A percentile compares a stretch with the other conserved stretches of the same genome.
Evolutionary conservation across 257 asterid genomes (phyloP).

Genomic region (Verbascum thapsus): DNA sequence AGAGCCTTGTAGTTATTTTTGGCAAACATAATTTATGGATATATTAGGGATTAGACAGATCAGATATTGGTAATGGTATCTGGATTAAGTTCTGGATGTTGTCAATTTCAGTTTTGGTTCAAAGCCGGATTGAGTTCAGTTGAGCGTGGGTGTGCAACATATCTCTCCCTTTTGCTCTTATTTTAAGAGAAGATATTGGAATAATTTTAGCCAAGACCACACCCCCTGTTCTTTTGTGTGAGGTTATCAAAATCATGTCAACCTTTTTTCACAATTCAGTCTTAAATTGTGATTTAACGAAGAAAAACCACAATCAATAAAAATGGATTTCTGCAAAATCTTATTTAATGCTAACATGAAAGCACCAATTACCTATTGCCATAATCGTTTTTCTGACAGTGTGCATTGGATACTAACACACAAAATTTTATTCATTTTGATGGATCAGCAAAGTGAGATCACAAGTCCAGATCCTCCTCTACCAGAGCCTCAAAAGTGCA

Average conservation of each 20-base stretch:
- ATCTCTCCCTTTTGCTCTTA: background rate
- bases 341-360: background rate
- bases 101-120: conserved; percentile 1
- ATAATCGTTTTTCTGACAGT: background rate
- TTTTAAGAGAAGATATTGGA: too few species aligned
- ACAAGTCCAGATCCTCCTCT: conserved; percentile 76
- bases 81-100: conserved; percentile 4
- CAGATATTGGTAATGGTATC: conserved; percentile 14
- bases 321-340: background rate
- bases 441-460: conserved; percentile 74
- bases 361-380: background rate
- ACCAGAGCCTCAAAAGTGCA: conserved; percentile 74
- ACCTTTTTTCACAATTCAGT: background rate
- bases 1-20: conserved; percentile 8
- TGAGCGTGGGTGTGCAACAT: background rate
- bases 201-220: background rate
- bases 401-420: conserved; percentile 18
- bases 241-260: background rate
- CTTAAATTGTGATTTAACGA: background rate
- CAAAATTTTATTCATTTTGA: conserved; percentile 30
- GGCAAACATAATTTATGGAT: background rate
- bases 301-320: background rate
- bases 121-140: background rate
- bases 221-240: conserved; percentile 1
- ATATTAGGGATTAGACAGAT: conserved; percentile 9